These are phyloP conservation scores for Ophiorrhiza pumila DNA, from an alignment of 257 asterid genomes.

Conservation along the genomic window DNA sequence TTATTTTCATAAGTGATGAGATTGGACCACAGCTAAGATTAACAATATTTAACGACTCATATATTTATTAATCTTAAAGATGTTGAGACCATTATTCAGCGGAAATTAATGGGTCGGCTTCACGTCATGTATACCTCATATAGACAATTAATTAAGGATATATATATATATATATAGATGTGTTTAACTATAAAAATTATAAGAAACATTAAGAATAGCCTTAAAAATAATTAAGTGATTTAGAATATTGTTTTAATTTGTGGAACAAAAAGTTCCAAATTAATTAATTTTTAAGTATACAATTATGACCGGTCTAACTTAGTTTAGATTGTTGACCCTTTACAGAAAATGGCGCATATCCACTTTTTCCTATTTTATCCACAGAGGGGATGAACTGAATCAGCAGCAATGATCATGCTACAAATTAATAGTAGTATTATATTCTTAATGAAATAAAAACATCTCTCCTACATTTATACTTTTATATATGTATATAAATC, in stretches of 20 bases:
- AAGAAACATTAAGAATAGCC: background rate
- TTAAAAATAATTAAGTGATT: background rate
- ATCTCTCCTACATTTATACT: too few species aligned
- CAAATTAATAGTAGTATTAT: constrained; percentile 7
- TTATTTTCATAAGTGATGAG: constrained; percentile 8
- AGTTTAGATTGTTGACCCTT: constrained; percentile 30
- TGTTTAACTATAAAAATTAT: background rate
- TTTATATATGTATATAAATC: too few species aligned
- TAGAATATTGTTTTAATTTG: background rate
- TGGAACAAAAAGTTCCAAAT: constrained; percentile 24
- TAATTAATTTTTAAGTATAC: constrained; percentile 27
- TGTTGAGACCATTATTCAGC: constrained; percentile 39
- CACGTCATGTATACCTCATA: constrained; percentile 46
- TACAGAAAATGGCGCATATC: constrained; percentile 47
- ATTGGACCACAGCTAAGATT: constrained; percentile 28
- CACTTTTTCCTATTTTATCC: constrained; percentile 39
- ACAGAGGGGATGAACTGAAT: constrained; percentile 30
- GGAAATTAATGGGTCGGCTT: constrained; percentile 48
- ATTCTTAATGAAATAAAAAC: background rate
- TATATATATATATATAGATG: background rate
- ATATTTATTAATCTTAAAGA: constrained; percentile 21
- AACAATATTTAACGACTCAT: background rate
- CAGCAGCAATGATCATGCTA: constrained; percentile 31
- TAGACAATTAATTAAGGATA: background rate
- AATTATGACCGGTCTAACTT: constrained; percentile 24